Base-by-base conservation (phyloP, 129 eudicot species). In the Cynara cardunculus region DNA sequence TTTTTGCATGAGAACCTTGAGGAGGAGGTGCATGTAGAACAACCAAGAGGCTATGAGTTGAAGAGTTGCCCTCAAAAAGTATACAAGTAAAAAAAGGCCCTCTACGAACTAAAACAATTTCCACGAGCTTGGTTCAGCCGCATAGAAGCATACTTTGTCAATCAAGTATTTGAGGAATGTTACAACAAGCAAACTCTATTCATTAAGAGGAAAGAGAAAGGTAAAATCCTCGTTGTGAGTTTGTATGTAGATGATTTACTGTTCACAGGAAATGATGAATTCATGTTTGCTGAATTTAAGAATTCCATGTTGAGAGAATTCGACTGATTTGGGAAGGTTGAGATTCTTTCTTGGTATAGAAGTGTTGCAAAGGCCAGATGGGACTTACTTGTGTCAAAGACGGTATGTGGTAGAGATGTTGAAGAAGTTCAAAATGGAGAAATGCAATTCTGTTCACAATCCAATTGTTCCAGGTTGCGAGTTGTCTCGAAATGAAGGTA, bases 11-110 rank as follows among this genome's bases (percentile, higher is more conserved):
- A 35, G 11, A 35, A 74, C 21, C 30, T 44, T 18, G 5, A 37
- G 5, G 78, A 73, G 37, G 65, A n/a, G 1, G 78, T 74, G 4
- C 41, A 30, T 74, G 75, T 71, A 9, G 44, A 71, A 34, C 12
- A 71, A 71, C 75, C 75, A 71, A 16, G 27, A 8, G 75, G 75
- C n/a, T 71, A 71, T 71, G 75, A 28, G 75, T 6, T 24, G 25
- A 18, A 31, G 75, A 12, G 13, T 10, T 14, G 75, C 35, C 35
- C 25, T 32, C 18, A 71, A 2, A 10, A 10, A 18, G 53, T 71
- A 8, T 71, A 32, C 69, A 64, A 64, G 25, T 7, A n/a, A 16
- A n/a, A 64, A 7, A 64, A 64, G 69, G 69, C 69, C 18, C 64
- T 53, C 19, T 53, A 53, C 64, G 35, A 6, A 2, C 35, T 31